phyloP scores from a whole-genome alignment of 495 filamentous ascomycete genomes.

The Neurospora africana region DNA sequence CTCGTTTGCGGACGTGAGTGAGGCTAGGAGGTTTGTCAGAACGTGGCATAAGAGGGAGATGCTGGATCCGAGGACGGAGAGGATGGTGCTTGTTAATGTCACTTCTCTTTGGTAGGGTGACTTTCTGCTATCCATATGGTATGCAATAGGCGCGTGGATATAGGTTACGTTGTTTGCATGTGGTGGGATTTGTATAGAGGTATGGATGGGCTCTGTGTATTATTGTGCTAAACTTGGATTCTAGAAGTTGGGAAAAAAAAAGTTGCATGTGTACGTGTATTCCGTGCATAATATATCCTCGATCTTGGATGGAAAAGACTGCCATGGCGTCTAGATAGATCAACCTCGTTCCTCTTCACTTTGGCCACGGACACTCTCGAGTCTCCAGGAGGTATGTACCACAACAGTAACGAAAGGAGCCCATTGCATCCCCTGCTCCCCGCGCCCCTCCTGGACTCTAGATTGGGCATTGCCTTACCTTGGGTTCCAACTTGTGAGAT shows the following conservation, averaged over 20 bases:
- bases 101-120: conserved; percentile 37
- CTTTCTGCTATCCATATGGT: background rate
- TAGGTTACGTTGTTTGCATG: background rate
- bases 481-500: background rate
- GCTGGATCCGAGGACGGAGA: conserved; percentile 11
- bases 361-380: background rate
- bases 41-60: conserved; percentile 44
- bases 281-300: background rate
- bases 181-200: background rate
- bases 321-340: background rate
- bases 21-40: conserved; percentile 47
- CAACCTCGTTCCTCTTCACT: background rate
- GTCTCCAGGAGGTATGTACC: background rate
- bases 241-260: background rate
- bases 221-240: background rate
- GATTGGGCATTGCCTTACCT: background rate
- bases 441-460: background rate
- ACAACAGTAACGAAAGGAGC: background rate
- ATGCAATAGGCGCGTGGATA: background rate
- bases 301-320: background rate
- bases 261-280: background rate
- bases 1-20: conserved; percentile 33
- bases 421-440: background rate
- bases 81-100: conserved; percentile 26
- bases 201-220: background rate